A percentile compares a stretch with the other conserved stretches of the same genome.
These are phyloP conservation scores for Kregervanrija delftensis DNA, from an alignment of 805 yeast species.

Conservation along the genomic window DNA sequence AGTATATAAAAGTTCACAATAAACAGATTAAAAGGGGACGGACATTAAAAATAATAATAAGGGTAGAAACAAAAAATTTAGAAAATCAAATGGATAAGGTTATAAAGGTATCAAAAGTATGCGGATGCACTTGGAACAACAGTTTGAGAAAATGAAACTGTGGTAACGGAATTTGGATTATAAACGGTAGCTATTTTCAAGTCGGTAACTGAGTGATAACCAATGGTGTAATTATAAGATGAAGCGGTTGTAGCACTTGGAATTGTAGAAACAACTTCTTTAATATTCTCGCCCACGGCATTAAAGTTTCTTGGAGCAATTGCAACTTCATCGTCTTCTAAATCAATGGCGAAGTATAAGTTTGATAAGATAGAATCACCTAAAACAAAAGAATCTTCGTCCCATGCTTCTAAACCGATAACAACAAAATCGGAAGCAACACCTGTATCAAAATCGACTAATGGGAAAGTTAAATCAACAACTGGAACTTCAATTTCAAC, in stretches of 20 bases:
- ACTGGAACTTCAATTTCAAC: conserved; percentile 42
- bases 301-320: conserved; percentile 11
- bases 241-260: conserved; percentile 11
- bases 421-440: conserved; percentile 28
- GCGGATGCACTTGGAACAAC: conserved; percentile 5
- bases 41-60: no score
- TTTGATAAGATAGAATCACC: conserved; percentile 50
- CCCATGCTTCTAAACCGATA: conserved; percentile 30
- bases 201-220: conserved; percentile 9
- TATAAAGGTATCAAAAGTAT: neutral
- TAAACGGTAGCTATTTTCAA: conserved; percentile 9
- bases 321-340: conserved; percentile 37
- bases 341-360: conserved; percentile 48
- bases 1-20: no score
- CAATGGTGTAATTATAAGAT: conserved; percentile 8
- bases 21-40: no score
- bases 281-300: conserved; percentile 5
- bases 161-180: conserved; percentile 6
- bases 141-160: conserved; percentile 7
- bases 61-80: no score
- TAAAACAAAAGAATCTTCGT: conserved; percentile 32
- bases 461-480: conserved; percentile 8
- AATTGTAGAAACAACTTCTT: conserved; percentile 2
- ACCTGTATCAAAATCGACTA: conserved; percentile 1
- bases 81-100: no score